A percentile compares a stretch with the other conserved stretches of the same genome.
phyloP scores from a whole-genome alignment of 805 yeast species.

The Yamadazyma philogaea region DNA sequence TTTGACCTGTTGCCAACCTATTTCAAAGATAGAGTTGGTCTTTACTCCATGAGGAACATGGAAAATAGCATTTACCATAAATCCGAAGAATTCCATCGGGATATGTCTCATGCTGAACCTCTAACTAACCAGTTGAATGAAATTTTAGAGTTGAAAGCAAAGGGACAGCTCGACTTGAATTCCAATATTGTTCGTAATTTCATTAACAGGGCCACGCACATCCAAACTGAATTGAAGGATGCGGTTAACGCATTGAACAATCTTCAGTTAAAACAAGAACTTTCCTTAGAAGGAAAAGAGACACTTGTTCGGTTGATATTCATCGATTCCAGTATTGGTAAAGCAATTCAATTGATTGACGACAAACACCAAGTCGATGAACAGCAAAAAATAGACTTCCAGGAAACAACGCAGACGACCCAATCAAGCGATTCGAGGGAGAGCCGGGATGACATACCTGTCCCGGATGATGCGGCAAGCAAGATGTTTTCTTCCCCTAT shows the following conservation, averaged over 20 bases:
- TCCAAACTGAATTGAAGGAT: constrained; percentile 28
- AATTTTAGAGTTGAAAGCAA: constrained; percentile 32
- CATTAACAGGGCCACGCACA: constrained; percentile 23
- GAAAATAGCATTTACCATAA: constrained; percentile 47
- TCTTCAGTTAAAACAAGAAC: constrained; percentile 51
- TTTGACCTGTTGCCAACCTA: constrained; percentile 56
- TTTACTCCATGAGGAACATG: constrained; percentile 81
- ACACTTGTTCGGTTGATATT: constrained; percentile 64
- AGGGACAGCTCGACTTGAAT: constrained; percentile 29
- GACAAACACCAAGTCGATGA: constrained; percentile 28
- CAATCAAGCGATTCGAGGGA: background rate
- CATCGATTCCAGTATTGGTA: constrained; percentile 65
- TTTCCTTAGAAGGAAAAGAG: constrained; percentile 72
- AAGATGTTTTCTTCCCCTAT: constrained; percentile 12
- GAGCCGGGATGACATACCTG: background rate
- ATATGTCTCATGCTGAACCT: constrained; percentile 2
- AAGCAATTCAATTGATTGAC: constrained; percentile 46
- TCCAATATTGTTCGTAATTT: constrained; percentile 31
- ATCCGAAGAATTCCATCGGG: constrained; percentile 20
- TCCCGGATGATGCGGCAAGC: background rate
- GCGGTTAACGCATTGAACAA: constrained; percentile 52
- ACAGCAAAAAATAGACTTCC: background rate
- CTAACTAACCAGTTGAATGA: constrained; percentile 29
- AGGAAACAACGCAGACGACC: background rate
- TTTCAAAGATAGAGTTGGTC: constrained; percentile 68